These are phyloP conservation scores for Macrolepiota albuminosa DNA, from an alignment of 768 basidiomycete species.

Conservation along the genomic window DNA sequence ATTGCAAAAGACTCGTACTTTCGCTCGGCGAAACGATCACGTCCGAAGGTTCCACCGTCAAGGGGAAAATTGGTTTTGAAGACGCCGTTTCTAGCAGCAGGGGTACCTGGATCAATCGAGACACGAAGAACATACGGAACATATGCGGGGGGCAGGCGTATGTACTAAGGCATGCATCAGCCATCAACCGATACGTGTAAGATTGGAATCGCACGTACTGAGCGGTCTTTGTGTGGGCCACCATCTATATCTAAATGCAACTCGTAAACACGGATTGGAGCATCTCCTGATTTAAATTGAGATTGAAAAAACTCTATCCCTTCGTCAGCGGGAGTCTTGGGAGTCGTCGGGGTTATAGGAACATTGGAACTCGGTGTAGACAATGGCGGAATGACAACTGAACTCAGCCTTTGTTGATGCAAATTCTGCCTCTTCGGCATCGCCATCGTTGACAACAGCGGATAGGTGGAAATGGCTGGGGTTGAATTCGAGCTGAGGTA, in stretches of 20 bases:
- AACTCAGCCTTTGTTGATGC: slow-evolving; percentile 23
- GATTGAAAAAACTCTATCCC: slow-evolving; percentile 85
- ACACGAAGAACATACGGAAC: slow-evolving; percentile 89
- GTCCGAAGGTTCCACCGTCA: slow-evolving; percentile 81
- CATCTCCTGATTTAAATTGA: slow-evolving; percentile 43
- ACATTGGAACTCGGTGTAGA: slow-evolving; percentile 19
- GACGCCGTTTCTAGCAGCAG: slow-evolving; percentile 83
- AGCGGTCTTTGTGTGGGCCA: slow-evolving; percentile 79
- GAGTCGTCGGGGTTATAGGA: slow-evolving; percentile 42
- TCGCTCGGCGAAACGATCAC: slow-evolving; percentile 69
- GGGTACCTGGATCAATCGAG: slow-evolving; percentile 87
- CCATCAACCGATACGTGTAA: not conserved
- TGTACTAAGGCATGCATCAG: slow-evolving; percentile 57
- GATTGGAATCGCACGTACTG: slow-evolving; percentile 44
- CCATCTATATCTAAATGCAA: slow-evolving; percentile 86
- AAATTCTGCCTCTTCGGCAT: slow-evolving; percentile 21
- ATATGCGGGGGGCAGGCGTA: slow-evolving; percentile 90
- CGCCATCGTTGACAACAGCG: slow-evolving; percentile 14
- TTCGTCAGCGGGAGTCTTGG: slow-evolving; percentile 91
- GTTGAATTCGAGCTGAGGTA: slow-evolving; percentile 11
- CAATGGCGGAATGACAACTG: slow-evolving; percentile 26
- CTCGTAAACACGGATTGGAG: slow-evolving; percentile 79
- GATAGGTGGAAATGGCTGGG: slow-evolving; percentile 9
- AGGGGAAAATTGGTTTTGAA: slow-evolving; percentile 97
- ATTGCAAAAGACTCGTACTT: slow-evolving; percentile 39